Conservation (phyloP, 176 grass and related monocot genomes). For the Musa itinerans region DNA sequence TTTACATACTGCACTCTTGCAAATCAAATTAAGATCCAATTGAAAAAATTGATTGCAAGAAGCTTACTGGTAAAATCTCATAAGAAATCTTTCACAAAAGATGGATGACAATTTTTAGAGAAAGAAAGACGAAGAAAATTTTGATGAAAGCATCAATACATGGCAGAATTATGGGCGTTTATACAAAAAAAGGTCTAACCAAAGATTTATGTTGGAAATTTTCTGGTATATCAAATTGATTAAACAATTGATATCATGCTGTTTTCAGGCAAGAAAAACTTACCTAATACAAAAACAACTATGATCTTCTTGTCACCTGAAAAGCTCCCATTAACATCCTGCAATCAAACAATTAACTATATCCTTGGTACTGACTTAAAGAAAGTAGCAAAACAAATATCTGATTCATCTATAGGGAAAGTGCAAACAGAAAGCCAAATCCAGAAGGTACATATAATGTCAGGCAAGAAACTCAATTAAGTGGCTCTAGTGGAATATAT, state of each 20-base stretch:
- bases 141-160: not conserved
- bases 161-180: not conserved
- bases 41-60: not conserved
- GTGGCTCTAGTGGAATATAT: not conserved
- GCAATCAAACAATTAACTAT: not conserved
- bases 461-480: not conserved
- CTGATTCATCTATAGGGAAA: too few relatives aligned
- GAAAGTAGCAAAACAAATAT: not conserved
- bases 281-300: conserved; percentile 18
- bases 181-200: not conserved
- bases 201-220: not conserved
- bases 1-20: not conserved
- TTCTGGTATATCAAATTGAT: not conserved
- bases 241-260: not conserved
- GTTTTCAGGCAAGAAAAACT: not conserved
- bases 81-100: not conserved
- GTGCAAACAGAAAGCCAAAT: not conserved
- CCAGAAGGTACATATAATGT: not conserved
- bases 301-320: conserved; percentile 7
- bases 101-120: not conserved
- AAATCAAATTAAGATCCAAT: not conserved
- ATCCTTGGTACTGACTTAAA: not conserved
- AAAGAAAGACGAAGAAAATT: not conserved
- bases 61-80: not conserved
- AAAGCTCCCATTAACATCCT: conserved; percentile 10